Evolutionary conservation across 306 rosid genomes (phyloP).

Genomic region (Casuarina equisetifolia): DNA sequence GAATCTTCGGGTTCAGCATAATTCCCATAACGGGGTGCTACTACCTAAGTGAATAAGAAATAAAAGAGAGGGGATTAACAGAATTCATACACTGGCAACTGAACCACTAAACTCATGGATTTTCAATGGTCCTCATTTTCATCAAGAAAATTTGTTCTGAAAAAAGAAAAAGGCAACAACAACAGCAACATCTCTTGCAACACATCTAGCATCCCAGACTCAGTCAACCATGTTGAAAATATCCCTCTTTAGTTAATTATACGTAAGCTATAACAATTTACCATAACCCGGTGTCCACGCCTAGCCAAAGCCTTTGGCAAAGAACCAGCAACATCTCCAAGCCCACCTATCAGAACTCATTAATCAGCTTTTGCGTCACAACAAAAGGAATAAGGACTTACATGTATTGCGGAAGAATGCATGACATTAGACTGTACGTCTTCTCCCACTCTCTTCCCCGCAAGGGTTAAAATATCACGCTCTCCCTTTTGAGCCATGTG

Average conservation of each 20-base stretch:
- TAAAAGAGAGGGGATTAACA: constrained; percentile 2
- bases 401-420: neutral
- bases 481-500: neutral
- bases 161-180: neutral
- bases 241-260: constrained; percentile 2
- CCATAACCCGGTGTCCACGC: constrained; percentile 99
- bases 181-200: neutral
- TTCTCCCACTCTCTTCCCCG: neutral
- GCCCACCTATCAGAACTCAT: constrained; percentile 74
- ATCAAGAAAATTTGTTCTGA: neutral
- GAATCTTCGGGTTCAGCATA: constrained; percentile 58
- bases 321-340: constrained; percentile 97
- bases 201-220: neutral
- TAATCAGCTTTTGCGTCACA: constrained; percentile 27
- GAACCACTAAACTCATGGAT: neutral
- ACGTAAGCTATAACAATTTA: constrained; percentile 37
- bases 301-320: constrained; percentile 98
- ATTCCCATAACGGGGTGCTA: constrained; percentile 66
- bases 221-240: neutral
- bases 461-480: neutral
- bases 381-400: constrained; percentile 1
- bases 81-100: neutral
- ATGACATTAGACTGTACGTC: neutral
- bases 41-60: constrained; percentile 56
- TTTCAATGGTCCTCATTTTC: neutral